phyloP scores from a whole-genome alignment of 352 stramenopile genomes.

The Phytophthora citricola region DNA sequence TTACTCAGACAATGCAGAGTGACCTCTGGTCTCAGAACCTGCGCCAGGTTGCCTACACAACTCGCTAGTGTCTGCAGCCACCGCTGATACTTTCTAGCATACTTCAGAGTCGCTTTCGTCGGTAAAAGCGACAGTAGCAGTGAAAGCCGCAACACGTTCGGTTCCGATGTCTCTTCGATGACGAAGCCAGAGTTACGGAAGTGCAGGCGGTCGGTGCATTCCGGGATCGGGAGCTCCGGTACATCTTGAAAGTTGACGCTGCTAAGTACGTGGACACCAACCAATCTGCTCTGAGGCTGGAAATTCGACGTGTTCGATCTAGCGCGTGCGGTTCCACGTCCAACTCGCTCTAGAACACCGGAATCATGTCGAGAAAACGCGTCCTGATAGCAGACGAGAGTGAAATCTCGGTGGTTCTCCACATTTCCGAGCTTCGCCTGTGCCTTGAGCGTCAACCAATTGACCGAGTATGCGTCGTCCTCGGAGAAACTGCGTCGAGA shows the following conservation, averaged over 20 bases:
- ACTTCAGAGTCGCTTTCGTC: constrained; percentile 40
- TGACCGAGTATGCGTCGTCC: constrained; percentile 73
- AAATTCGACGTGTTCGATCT: constrained; percentile 27
- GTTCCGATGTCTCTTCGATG: constrained; percentile 53
- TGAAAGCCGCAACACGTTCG: constrained; percentile 42
- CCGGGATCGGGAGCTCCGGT: constrained; percentile 37
- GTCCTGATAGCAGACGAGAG: constrained; percentile 78
- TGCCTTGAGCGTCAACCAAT: constrained; percentile 67
- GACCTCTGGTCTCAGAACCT: constrained; percentile 26
- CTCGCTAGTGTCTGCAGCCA: constrained; percentile 45
- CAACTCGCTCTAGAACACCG: constrained; percentile 35
- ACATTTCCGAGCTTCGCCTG: constrained; percentile 40
- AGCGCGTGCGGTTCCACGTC: constrained; percentile 33
- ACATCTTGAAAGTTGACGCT: constrained; percentile 52
- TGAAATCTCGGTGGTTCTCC: constrained; percentile 67
- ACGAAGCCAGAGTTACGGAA: constrained; percentile 66
- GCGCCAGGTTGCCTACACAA: constrained; percentile 44
- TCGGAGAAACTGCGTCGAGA: constrained; percentile 51
- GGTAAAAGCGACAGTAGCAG: constrained; percentile 59
- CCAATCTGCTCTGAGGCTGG: constrained; percentile 35
- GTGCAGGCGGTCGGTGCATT: constrained; percentile 45
- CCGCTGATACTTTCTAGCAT: constrained; percentile 41
- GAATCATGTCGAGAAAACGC: constrained; percentile 53
- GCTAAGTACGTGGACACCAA: constrained; percentile 48
- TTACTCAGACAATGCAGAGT: constrained; percentile 46